These are phyloP conservation scores for Rubus idaeus DNA, from an alignment of 306 rosid genomes.

Conservation along the genomic window DNA sequence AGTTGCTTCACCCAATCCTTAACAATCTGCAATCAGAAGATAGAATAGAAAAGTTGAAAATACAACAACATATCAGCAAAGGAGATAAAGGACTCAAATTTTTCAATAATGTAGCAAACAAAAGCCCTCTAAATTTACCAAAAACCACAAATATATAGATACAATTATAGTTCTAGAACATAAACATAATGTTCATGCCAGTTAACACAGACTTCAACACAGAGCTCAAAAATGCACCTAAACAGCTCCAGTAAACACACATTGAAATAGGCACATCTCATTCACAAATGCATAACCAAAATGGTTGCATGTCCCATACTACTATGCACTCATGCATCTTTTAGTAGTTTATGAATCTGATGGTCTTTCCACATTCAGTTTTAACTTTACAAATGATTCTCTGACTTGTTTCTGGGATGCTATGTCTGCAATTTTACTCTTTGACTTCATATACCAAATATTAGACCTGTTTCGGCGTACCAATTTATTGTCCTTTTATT, in stretches of 20 bases:
- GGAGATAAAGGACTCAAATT: neutral
- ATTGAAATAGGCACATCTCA: neutral
- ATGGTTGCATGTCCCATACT: neutral
- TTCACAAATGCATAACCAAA: neutral
- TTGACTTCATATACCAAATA: too few species aligned
- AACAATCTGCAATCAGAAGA: constrained; percentile 60
- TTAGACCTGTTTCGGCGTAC: too few species aligned
- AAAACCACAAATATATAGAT: neutral
- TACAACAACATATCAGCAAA: neutral
- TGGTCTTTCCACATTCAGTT: too few species aligned
- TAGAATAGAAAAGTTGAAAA: neutral
- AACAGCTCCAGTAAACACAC: neutral
- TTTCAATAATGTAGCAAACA: neutral
- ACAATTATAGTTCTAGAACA: neutral
- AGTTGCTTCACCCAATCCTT: constrained; percentile 91
- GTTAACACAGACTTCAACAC: neutral
- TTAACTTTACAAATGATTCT: neutral
- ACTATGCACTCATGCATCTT: neutral
- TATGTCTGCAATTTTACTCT: too few species aligned
- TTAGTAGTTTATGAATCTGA: neutral
- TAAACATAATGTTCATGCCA: neutral
- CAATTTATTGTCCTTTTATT: neutral
- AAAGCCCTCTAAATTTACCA: neutral
- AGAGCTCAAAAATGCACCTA: neutral
- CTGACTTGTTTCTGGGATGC: neutral